Conservation (phyloP, 768 basidiomycete species). For the Collybiopsis confluens region DNA sequence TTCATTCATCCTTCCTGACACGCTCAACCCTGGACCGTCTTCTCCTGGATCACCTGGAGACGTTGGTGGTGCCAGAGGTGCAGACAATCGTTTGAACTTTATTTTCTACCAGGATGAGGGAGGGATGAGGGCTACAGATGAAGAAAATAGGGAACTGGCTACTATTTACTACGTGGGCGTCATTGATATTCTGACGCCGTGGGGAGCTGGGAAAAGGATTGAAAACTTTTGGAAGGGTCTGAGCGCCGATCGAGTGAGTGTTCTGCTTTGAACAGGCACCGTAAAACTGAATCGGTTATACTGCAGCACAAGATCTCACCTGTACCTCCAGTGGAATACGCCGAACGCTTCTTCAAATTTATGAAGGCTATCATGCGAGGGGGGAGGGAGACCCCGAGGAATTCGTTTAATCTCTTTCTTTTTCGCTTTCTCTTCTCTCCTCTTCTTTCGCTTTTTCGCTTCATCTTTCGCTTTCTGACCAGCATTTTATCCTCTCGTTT, state of each 20-base stretch:
- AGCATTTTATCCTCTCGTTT: neutral
- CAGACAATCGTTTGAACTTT: slow-evolving; percentile 65
- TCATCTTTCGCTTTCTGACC: neutral
- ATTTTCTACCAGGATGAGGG: slow-evolving; percentile 98
- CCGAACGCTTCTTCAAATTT: slow-evolving; percentile 81
- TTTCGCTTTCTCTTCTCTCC: neutral
- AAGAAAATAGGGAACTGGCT: slow-evolving; percentile 67
- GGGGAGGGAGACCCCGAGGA: slow-evolving; percentile 49
- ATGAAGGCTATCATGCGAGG: slow-evolving; percentile 85
- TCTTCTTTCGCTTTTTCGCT: neutral
- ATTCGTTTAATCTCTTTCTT: slow-evolving; percentile 1
- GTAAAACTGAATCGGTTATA: neutral
- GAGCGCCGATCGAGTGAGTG: slow-evolving; percentile 77
- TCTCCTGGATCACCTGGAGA: neutral
- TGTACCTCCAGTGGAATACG: slow-evolving; percentile 84
- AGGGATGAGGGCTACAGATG: slow-evolving; percentile 86
- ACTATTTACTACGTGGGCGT: slow-evolving; percentile 92
- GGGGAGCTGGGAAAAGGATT: slow-evolving; percentile 65
- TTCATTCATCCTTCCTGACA: slow-evolving; percentile 60
- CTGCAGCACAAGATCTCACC: slow-evolving; percentile 90
- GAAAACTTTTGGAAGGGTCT: slow-evolving; percentile 95
- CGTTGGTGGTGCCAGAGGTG: neutral
- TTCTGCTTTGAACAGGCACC: neutral
- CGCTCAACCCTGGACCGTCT: slow-evolving; percentile 11
- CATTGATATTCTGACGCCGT: slow-evolving; percentile 96